Evolutionary conservation across 2,329 filamentous ascomycete species (phyloP).

Genomic region (Biscogniauxia marginata): DNA sequence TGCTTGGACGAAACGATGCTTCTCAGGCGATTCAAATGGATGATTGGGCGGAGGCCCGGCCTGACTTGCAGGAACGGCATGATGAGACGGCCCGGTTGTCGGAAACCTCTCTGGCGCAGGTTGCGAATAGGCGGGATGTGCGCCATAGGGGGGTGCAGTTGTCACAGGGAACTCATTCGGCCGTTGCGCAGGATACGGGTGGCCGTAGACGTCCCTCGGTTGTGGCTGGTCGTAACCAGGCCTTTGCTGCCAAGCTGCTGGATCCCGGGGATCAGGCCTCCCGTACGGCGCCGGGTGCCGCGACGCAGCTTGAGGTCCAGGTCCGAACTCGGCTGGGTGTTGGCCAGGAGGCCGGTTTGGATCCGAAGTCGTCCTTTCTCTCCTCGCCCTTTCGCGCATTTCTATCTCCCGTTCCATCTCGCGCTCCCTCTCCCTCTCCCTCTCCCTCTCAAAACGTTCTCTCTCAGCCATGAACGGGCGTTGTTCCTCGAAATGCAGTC

Average conservation of each 20-base stretch:
- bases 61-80: constrained; percentile 29
- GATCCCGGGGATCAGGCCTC: constrained; percentile 32
- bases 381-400: constrained; percentile 33
- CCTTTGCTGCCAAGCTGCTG: constrained; percentile 36
- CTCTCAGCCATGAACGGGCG: constrained; percentile 26
- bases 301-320: constrained; percentile 34
- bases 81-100: constrained; percentile 33
- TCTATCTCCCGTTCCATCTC: constrained; percentile 32
- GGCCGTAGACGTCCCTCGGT: constrained; percentile 42
- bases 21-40: constrained; percentile 51
- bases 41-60: constrained; percentile 28
- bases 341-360: constrained; percentile 43
- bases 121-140: constrained; percentile 37
- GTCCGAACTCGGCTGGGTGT: constrained; percentile 45
- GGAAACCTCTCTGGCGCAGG: constrained; percentile 41
- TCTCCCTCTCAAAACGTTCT: constrained; percentile 46
- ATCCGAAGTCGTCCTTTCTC: constrained; percentile 51
- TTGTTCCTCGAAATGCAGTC: constrained; percentile 37
- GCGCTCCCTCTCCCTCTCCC: constrained; percentile 32
- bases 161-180: constrained; percentile 49
- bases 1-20: constrained; percentile 42
- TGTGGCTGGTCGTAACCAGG: constrained; percentile 40
- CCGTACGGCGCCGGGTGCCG: constrained; percentile 42
- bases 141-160: constrained; percentile 39
- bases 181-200: constrained; percentile 41